Evolutionary conservation across 2,329 filamentous ascomycete species (phyloP), one percentile per base, ranked within the genome.

Genomic region (Botrytis cinerea): DNA sequence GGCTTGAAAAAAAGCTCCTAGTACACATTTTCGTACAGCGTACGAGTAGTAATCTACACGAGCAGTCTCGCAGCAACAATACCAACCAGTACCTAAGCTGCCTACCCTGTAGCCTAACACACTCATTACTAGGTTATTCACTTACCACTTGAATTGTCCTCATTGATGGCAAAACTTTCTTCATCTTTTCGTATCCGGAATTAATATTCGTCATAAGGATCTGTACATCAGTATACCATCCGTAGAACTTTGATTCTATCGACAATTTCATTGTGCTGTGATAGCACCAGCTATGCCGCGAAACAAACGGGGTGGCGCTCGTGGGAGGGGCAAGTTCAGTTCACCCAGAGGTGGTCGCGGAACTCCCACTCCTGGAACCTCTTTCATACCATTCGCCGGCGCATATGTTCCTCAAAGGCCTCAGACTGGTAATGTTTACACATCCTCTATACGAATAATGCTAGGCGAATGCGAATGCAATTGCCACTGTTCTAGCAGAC

Each of bases 321-420:
- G 40, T 32, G 46, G 63, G 73, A 75, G 74, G 71, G 74, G 75
- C 54, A 76, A 75, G 68, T 71, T 66, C 45, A 74, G 71, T 43
- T 54, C 51, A 35, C 69, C 62, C 18, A 74, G 74, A 62, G 74
- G 73, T 69, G 71, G 74, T 57, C 60, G 71, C 45, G 67, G 51
- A 68, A 69, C 45, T 40, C 54, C 48, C 6, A 69, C 40, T 69
- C 63, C 54, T 61, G 75, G 76, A 28, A 69, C 74, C 16, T 74
- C 74, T 9, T 79, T 77, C 63, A 62, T 75, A 46, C 78, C 76
- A 18, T 79, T 78, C 46, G 60, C 64, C 69, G 76, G 76, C 57
- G 72, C 77, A 38, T 74, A 73, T 60, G 51, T 74, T 32, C 71
- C 75, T 22, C 73, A 73, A 32, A 72, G 72, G 35, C 54, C 63